Base-by-base conservation (phyloP, 2,329 filamentous ascomycete genomes). In the Lasiodiplodia hormozganensis region DNA sequence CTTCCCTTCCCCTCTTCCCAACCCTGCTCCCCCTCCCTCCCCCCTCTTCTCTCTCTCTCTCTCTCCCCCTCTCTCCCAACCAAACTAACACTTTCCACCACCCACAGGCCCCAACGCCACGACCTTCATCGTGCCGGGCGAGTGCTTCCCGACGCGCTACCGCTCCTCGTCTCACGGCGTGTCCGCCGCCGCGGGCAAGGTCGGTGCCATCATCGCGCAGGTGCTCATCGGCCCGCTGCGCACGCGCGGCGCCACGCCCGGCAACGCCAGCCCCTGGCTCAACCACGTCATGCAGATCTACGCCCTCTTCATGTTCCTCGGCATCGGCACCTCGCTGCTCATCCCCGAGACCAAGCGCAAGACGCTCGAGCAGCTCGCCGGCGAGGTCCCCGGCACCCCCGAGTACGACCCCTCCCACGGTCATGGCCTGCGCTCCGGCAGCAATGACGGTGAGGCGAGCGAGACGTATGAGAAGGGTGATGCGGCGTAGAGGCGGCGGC, bases 271-370 rank as follows among this genome's bases (percentile, higher is more conserved):
- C 1, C 91, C 90, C 1, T 91, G 90, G 86, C 84, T 94, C 66
- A 86, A 92, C 77, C 88, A 90, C 68, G 86, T 94, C 47, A 89
- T 95, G 82, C 85, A 93, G 76, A 90, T 94, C 47, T 94, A 92
- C 78, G 90, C 91, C 0, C 83, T 93, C 11, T 94, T 95, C 83
- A 94, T 94, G 92, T 83, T 94, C 6, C 85, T 86, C 64, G 92
- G 92, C 43, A 86, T 87, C 57, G 79, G 92, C 57, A 88, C 88
- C 2, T 89, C 89, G 1, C 81, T 94, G 3, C 80, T 95, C n/a
- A 89, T 94, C 25, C 91, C 91, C 0, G 92, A 94, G 80, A 94
- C 90, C 0, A 93, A 91, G 81, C 86, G 90, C 1, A 85, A 88
- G 77, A 93, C 91, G 0, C 82, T 96, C 52, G 92, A 93, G 76